phyloP scores from a whole-genome alignment of 1,284 basidiomycete genomes.

The Cryptococcus sp. region DNA sequence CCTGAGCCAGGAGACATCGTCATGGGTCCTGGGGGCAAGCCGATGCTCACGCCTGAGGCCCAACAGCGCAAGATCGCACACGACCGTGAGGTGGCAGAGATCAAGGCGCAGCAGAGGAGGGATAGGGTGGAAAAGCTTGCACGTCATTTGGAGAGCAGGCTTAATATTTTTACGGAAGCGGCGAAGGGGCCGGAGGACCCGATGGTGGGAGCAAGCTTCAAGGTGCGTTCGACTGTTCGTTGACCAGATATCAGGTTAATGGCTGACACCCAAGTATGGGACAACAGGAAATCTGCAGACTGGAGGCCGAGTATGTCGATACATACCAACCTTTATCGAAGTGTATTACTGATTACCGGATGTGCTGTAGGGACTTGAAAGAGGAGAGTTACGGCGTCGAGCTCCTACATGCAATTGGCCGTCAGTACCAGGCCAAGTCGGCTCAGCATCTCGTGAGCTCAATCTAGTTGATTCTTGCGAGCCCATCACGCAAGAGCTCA shows the following conservation, averaged over 20 bases:
- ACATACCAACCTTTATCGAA: not conserved
- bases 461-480: not conserved
- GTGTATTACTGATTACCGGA: not conserved
- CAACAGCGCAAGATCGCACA: conserved; percentile 63
- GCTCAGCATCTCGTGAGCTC: conserved; percentile 52
- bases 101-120: conserved; percentile 75
- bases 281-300: conserved; percentile 62
- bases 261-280: not conserved
- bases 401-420: conserved; percentile 84
- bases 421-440: conserved; percentile 80
- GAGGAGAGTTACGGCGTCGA: conserved; percentile 92
- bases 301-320: conserved; percentile 71
- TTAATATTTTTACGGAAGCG: conserved; percentile 88
- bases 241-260: not conserved
- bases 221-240: conserved; percentile 25
- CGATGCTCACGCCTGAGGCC: conserved; percentile 73
- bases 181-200: conserved; percentile 69
- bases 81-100: conserved; percentile 71
- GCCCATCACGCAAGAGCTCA: not conserved
- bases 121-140: conserved; percentile 79
- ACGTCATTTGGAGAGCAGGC: conserved; percentile 77
- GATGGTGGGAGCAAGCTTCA: conserved; percentile 54
- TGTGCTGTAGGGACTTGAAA: conserved; percentile 64
- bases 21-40: conserved; percentile 47
- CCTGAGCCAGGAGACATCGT: conserved; percentile 53